Evolutionary conservation across 495 filamentous ascomycete genomes (phyloP), one percentile per base, ranked within the genome.

Genomic region (Trichoderma parareesei): DNA sequence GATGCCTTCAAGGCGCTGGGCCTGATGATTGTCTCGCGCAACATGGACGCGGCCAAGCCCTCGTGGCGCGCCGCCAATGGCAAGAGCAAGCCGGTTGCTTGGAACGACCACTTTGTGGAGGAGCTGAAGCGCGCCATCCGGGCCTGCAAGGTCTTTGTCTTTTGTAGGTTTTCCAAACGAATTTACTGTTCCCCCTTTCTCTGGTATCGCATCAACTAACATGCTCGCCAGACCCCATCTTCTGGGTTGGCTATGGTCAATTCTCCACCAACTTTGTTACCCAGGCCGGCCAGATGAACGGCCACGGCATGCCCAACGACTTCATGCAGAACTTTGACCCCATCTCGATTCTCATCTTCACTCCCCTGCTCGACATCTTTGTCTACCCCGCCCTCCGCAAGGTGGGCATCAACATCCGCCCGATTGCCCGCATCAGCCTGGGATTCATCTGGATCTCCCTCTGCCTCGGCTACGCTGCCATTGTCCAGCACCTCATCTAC

Each of bases 241-340:
- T 79, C 72, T 86, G 82, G 83, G 75, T 86, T 38, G 71, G 82
- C 16, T 85, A 85, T 69, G 81, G 81, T 65, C 82, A 85, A 61
- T 57, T 74, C 71, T 78, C 78, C 70, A 88, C 87, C 80, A 92
- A 91, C 75, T 75, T 93, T n/a, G 85, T 83, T 43, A 89, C 87
- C 10, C 89, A 90, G 73, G 90, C 90, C 3, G 85, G 84, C 7
- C 86, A 84, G 7, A 89, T 93, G 88, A 68, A 77, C 8, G 80
- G 90, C 13, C 81, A 82, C 60, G 87, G 88, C 13, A 82, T 91
- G 0, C 90, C 90, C 62, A 91, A 93, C 75, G 90, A 94, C 70
- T 80, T 93, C 37, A 78, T 93, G 69, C 83, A 82, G 68, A 94
- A 93, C 71, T 81, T 94, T 38, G 86, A 93, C 71, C 89, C 90